Percentiles rank a stretch among this genome's conserved stretches.
These are phyloP conservation scores for Entomophthora muscae DNA, from an alignment of 371 early-diverging fungal genomes.

Conservation along the genomic window DNA sequence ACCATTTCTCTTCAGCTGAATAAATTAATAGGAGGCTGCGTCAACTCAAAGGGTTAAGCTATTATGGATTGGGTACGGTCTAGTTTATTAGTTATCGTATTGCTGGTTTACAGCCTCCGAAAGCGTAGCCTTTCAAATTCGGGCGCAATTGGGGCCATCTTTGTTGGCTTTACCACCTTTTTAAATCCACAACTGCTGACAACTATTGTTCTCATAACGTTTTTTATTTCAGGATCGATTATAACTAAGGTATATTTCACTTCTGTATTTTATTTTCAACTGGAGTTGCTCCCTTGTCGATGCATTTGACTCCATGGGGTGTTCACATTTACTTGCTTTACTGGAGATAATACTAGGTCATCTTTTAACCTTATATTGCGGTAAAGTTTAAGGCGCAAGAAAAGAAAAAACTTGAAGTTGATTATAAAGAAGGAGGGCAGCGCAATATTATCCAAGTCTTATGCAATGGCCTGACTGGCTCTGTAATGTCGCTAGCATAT, in stretches of 20 bases:
- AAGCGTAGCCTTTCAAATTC: conserved; percentile 49
- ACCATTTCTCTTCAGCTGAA: too few relatives aligned
- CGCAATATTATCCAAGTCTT: conserved; percentile 60
- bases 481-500: conserved; percentile 37
- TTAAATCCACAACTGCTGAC: conserved; percentile 35
- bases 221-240: conserved; percentile 50
- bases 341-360: too few relatives aligned
- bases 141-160: conserved; percentile 54
- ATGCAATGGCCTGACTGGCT: conserved; percentile 57
- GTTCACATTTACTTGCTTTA: too few relatives aligned
- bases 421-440: conserved; percentile 29
- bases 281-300: too few relatives aligned
- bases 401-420: conserved; percentile 48
- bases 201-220: conserved; percentile 39
- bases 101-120: conserved; percentile 20
- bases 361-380: too few relatives aligned
- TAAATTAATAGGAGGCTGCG: too few relatives aligned
- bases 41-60: too few relatives aligned
- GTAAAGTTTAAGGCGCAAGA: conserved; percentile 35
- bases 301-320: too few relatives aligned
- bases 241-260: conserved; percentile 72
- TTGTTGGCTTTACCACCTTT: conserved; percentile 56
- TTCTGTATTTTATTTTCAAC: too few relatives aligned
- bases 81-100: neutral
- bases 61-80: neutral